Base-by-base conservation (phyloP, 2,329 filamentous ascomycete species). In the Aspergillus sp. region DNA sequence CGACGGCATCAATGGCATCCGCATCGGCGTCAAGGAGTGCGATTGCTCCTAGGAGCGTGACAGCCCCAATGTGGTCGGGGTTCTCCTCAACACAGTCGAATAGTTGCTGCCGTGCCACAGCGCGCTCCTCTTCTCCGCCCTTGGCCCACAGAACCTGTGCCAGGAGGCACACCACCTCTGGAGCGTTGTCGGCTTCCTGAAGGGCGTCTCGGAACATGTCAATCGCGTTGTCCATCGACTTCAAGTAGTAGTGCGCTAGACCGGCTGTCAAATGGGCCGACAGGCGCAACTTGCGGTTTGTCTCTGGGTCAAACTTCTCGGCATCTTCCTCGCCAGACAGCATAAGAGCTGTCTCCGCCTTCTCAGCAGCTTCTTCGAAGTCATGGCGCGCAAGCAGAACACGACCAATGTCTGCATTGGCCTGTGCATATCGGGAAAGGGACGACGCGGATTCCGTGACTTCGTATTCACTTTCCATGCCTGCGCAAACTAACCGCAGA, bases 111-210 rank as follows among this genome's bases (percentile, higher is more conserved):
- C 92, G 85, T 15, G 94, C 93, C 63, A 90, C 87, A 53, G 89
- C 86, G 50, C 89, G 87, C 58, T 93, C 90, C 0, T 88, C 83
- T 6, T 89, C 86, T 0, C 88, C 87, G 8, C 91, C 92, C 65
- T 91, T 92, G 0, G 93, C 93, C 94, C 95, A 99, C 0, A 98
- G 83, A 0, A 98, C 91, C 76, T 98, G 92, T 0, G 93, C 91
- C 12, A 98, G 82, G 12, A 97, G 82, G 70, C 93, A 97, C 0
- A 92, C 88, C 1, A 94, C 89, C 70, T 97, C 92, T 0, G 93
- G 90, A 63, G 92, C 88, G 39, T 85, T 85, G 30, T 85, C 80
- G 1, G 90, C 92, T 72, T 96, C 92, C 58, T 88, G 83, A 7
- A 98, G 81, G 0, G 92, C 92, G 2, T 87, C 82, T 64, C 91